Evolutionary conservation across 2,329 filamentous ascomycete species (phyloP), one percentile per base, ranked within the genome.

Genomic region (Colletotrichum lentis): DNA sequence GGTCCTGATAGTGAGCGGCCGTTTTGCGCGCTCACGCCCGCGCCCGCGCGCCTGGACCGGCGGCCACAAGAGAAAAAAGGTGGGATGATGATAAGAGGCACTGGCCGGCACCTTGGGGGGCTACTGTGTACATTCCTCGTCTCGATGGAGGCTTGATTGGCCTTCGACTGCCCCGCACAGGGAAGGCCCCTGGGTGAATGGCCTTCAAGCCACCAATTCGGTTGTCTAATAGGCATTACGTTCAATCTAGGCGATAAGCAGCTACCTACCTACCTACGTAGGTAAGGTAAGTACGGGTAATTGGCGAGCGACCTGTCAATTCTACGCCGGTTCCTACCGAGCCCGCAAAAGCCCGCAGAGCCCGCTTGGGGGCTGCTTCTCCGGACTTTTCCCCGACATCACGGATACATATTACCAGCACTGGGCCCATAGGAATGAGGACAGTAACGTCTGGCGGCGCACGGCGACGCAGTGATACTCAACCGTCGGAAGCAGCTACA

Each of bases 151-250:
- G 53, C 46, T 64, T 68, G 54, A 68, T 68, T 65, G 63, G 64
- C 41, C 63, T 27, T 53, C 31, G 46, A 58, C 44, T 62, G 59
- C 67, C 67, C 64, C 64, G 58, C 64, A 69, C 64, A 69, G 53
- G 67, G 66, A 61, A 62, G 53, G 43, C 54, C 57, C 63, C 44
- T 50, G 58, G 12, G 24, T 4, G 6, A 46, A 47, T 14, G 37
- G 37, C 62, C n/a, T 16, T 22, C 47, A 49, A 60, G 52, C 53
- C 47, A 47, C 66, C 66, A 66, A 61, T 68, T 37, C 35, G 49
- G 55, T 43, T 68, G 65, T 68, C 54, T 68, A 68, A 68, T 65
- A 68, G 62, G 43, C 65, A 69, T 69, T 69, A 69, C 66, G 56
- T 69, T 37, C 62, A 61, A 66, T 66, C 56, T 41, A 61, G 64